Percentiles rank a stretch among this genome's conserved stretches.
phyloP scores from a whole-genome alignment of 2,329 filamentous ascomycete genomes.

The Cladosporium colombiae region DNA sequence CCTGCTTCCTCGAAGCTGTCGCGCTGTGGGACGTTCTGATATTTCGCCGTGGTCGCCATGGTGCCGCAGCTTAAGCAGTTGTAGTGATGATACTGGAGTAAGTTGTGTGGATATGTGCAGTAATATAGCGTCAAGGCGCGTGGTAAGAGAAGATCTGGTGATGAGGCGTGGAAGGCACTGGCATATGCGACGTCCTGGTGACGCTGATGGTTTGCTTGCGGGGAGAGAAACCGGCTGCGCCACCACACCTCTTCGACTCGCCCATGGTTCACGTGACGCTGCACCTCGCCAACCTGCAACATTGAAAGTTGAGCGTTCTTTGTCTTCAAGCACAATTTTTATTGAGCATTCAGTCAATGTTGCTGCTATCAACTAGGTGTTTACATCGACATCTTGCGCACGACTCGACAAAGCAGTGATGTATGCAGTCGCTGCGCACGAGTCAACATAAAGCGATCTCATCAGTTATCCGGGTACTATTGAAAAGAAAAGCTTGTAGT shows the following conservation, averaged over 20 bases:
- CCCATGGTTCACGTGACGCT: not conserved
- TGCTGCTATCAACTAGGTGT: too few species aligned
- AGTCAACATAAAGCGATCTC: too few species aligned
- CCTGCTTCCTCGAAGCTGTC: slow-evolving; percentile 75
- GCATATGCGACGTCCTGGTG: slow-evolving; percentile 13
- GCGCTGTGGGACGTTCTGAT: slow-evolving; percentile 77
- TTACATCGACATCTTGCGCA: too few species aligned
- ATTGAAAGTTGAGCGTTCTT: not conserved
- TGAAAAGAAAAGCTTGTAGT: too few species aligned
- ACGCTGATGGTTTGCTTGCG: slow-evolving; percentile 5
- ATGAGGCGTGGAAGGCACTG: slow-evolving; percentile 2
- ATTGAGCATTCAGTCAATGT: too few species aligned
- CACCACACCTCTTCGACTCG: not conserved
- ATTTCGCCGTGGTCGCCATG: slow-evolving; percentile 81
- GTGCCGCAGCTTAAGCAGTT: not conserved
- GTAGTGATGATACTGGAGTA: not conserved
- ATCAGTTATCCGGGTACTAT: too few species aligned
- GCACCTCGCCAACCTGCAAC: too few species aligned
- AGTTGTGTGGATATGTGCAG: not conserved
- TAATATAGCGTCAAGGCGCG: not conserved
- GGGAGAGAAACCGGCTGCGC: not conserved
- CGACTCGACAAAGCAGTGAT: too few species aligned
- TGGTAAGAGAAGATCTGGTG: not conserved
- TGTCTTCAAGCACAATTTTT: not conserved
- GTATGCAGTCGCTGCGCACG: too few species aligned